phyloP scores from a whole-genome alignment of 106 monocot genomes.

The Apostasia shenzhenica region DNA sequence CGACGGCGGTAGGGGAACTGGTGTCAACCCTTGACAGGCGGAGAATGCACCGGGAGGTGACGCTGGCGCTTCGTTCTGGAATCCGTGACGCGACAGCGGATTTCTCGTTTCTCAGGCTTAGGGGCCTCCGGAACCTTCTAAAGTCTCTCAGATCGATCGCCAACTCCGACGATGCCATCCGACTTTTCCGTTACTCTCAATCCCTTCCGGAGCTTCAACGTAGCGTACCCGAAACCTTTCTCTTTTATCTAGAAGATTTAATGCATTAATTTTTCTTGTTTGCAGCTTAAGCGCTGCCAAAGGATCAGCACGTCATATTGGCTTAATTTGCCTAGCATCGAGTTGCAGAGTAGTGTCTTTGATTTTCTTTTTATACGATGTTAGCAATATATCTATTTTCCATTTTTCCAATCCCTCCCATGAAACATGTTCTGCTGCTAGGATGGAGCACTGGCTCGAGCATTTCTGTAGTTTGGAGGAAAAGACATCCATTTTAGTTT shows the following conservation, averaged over 20 bases:
- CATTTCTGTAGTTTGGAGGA: too few relatives aligned
- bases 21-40: conserved; percentile 39
- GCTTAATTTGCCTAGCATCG: background rate
- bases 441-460: too few relatives aligned
- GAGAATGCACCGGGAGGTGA: conserved; percentile 73
- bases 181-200: conserved; percentile 74
- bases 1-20: conserved; percentile 47
- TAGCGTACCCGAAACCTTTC: background rate
- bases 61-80: conserved; percentile 68
- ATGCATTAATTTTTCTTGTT: too few relatives aligned
- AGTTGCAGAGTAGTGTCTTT: background rate
- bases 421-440: too few relatives aligned
- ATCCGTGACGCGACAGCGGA: conserved; percentile 81
- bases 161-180: conserved; percentile 46
- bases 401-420: too few relatives aligned
- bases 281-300: too few relatives aligned
- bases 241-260: background rate
- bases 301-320: background rate
- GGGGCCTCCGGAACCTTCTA: conserved; percentile 67
- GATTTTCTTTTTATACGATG: too few relatives aligned
- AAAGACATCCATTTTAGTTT: too few relatives aligned
- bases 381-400: too few relatives aligned
- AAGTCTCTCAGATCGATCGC: conserved; percentile 58
- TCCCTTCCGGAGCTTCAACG: conserved; percentile 71
- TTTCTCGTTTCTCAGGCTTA: conserved; percentile 75